phyloP scores from a whole-genome alignment of 2,329 filamentous ascomycete genomes.

The Neoascochyta sp. region DNA sequence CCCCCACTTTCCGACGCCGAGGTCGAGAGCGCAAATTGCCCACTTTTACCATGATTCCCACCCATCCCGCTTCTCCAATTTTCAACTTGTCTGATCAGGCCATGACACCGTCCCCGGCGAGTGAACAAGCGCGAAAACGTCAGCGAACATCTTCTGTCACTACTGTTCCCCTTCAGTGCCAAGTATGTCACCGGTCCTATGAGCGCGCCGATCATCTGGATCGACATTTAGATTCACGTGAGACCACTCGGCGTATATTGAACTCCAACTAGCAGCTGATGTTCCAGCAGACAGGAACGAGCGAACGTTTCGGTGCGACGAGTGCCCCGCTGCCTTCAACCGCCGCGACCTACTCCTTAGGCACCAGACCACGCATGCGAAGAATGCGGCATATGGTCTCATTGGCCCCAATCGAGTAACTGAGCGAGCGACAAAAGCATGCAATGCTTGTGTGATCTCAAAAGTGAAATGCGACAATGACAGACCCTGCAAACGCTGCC shows the following conservation, averaged over 20 bases:
- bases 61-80: no score
- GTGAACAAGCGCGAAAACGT: slow-evolving; percentile 5
- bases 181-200: slow-evolving; percentile 26
- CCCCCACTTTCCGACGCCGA: no score
- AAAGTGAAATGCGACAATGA: slow-evolving; percentile 32
- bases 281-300: slow-evolving; percentile 22
- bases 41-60: no score
- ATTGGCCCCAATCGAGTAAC: slow-evolving; percentile 12
- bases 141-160: slow-evolving; percentile 4
- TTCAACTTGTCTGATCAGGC: no score
- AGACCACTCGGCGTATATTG: background rate
- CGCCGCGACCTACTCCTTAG: slow-evolving; percentile 26
- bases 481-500: slow-evolving; percentile 25
- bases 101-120: slow-evolving; percentile 1
- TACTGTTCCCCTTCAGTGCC: slow-evolving; percentile 14
- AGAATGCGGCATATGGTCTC: slow-evolving; percentile 19
- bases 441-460: slow-evolving; percentile 28
- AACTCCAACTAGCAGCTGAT: background rate
- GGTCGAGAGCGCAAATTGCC: no score
- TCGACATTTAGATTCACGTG: slow-evolving; percentile 30
- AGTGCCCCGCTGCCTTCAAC: slow-evolving; percentile 31
- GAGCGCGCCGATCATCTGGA: slow-evolving; percentile 29
- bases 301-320: slow-evolving; percentile 25
- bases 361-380: slow-evolving; percentile 25
- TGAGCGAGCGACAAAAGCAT: slow-evolving; percentile 28